Base-by-base conservation (phyloP, 2,329 filamentous ascomycete genomes). In the Fusarium sp. region DNA sequence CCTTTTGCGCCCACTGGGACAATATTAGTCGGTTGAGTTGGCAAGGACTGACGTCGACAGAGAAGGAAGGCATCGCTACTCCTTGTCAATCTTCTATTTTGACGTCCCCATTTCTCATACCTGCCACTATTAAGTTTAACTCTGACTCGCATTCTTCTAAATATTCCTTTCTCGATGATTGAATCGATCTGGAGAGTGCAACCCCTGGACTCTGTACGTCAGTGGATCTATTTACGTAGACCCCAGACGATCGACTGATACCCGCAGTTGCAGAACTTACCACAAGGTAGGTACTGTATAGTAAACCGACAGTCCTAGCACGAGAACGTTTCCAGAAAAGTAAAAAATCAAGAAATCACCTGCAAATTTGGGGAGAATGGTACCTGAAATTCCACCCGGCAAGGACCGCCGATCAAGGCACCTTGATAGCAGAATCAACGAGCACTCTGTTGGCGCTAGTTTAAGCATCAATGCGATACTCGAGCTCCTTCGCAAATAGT, bases 171-270 rank as follows among this genome's bases (percentile, higher is more conserved):
- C 34, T 40, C 39, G 17, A 62, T 50, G 14, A 39, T 57, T 44
- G 34, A 59, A 38, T 58, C 45, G 50, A 59, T 67, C 47, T 54
- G 10, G 15, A 52, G 33, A 36, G 28, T 33, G 40, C 26, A 17
- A 50, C 9, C 21, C 24, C 31, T 63, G 17, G n/a, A 31, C n/a
- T 28, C 43, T 34, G 22, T 57, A 38, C 39, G 59, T 56, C 52
- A 43, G 61, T 69, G 56, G 56, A 69, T 34, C 39, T 67, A 57
- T 55, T 38, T 44, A 46, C 26, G 43, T 52, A 54, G 34, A 67
- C 66, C 52, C 52, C 51, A 58, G 65, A 69, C 26, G 57, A 66
- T 57, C 55, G 43, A 45, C 34, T 43, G 28, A 39, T 15, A 31
- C 39, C 46, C 46, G 24, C 42, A 22, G 42, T 33, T 44, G 33